A percentile compares a stretch with the other conserved stretches of the same genome.
phyloP scores from a whole-genome alignment of 2,329 filamentous ascomycete genomes.

The Diaporthe sp. region DNA sequence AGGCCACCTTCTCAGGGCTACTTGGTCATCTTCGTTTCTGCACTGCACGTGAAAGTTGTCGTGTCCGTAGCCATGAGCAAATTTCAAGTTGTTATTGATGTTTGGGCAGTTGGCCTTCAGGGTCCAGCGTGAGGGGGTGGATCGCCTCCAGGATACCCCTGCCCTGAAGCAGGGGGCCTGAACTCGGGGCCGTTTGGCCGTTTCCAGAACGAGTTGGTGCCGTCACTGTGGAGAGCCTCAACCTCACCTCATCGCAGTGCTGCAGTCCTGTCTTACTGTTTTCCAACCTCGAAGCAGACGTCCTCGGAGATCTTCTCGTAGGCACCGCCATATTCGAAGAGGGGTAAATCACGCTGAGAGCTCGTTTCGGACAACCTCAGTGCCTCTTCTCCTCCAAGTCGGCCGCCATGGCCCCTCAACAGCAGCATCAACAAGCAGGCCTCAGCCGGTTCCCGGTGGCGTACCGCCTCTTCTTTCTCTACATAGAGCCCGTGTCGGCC shows the following conservation, averaged over 20 bases:
- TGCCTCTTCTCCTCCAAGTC: not conserved
- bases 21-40: not conserved
- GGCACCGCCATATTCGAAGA: not conserved
- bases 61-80: not conserved
- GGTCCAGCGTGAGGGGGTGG: not conserved
- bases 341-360: not conserved
- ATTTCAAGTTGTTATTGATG: not conserved
- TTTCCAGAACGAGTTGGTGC: not conserved
- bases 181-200: not conserved
- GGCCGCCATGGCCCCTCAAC: constrained; percentile 18
- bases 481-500: constrained; percentile 74
- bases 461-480: constrained; percentile 82
- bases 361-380: too few relatives aligned
- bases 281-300: not conserved
- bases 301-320: not conserved
- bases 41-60: not conserved
- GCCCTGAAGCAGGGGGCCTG: constrained; percentile 5
- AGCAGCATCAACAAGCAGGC: constrained; percentile 45
- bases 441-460: constrained; percentile 66
- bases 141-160: constrained; percentile 12
- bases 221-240: constrained; percentile 11
- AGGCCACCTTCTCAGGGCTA: not conserved
- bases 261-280: too few relatives aligned
- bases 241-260: constrained; percentile 9
- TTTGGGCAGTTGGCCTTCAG: not conserved